These are phyloP conservation scores for Colletotrichum sansevieriae DNA, from an alignment of 2,329 filamentous ascomycete species.

Conservation along the genomic window DNA sequence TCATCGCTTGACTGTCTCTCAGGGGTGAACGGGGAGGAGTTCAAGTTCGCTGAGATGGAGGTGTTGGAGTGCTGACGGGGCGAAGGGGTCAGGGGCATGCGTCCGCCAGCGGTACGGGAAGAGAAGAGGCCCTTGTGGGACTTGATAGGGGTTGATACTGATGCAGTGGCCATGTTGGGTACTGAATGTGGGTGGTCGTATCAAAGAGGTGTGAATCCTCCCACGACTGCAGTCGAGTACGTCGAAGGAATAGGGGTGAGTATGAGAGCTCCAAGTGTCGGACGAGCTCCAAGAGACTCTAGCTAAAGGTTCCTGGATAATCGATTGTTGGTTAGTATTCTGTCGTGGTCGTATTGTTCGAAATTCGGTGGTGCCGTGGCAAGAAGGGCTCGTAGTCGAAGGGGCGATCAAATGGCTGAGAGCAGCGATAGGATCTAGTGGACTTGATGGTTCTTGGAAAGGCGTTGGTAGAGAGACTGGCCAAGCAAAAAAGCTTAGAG, in stretches of 20 bases:
- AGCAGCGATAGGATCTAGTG: constrained; percentile 63
- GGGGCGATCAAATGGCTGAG: constrained; percentile 61
- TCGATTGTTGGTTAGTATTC: constrained; percentile 65
- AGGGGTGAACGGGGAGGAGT: constrained; percentile 84
- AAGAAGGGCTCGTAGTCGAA: constrained; percentile 59
- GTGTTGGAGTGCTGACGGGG: constrained; percentile 73
- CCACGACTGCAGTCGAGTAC: constrained; percentile 62
- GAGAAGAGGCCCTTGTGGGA: constrained; percentile 95
- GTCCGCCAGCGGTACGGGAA: constrained; percentile 91
- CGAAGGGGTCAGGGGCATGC: constrained; percentile 94
- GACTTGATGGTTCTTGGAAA: constrained; percentile 54
- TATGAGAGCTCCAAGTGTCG: constrained; percentile 56
- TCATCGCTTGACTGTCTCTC: constrained; percentile 69
- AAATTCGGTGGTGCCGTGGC: constrained; percentile 59
- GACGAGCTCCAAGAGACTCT: constrained; percentile 71
- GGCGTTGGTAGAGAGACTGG: constrained; percentile 44
- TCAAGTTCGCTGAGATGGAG: constrained; percentile 63
- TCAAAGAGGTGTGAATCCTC: constrained; percentile 55
- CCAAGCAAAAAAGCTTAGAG: constrained; percentile 44
- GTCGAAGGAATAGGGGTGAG: constrained; percentile 53
- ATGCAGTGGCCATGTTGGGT: constrained; percentile 80
- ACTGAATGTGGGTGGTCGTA: constrained; percentile 49
- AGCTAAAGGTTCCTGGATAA: constrained; percentile 68
- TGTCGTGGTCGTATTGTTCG: constrained; percentile 58
- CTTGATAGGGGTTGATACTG: constrained; percentile 92